Evolutionary conservation across 2,329 filamentous ascomycete species (phyloP).

Genomic region (Macroventuria anomochaeta): DNA sequence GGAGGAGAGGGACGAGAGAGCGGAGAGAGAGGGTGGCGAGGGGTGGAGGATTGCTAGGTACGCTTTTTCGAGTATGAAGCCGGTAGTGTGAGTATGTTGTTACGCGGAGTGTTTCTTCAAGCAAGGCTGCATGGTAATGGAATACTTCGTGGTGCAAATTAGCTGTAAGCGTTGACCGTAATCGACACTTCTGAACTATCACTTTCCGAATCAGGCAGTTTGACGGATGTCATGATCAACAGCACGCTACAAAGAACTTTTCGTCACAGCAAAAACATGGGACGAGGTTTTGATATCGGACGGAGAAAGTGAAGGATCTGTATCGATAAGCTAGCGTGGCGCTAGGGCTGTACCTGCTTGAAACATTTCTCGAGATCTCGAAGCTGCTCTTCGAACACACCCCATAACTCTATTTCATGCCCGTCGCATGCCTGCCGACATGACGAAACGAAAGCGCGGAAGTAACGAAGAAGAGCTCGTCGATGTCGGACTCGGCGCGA

Average conservation of each 20-base stretch:
- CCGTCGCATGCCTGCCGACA: constrained; percentile 24
- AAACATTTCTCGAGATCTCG: constrained; percentile 12
- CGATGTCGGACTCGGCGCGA: constrained; percentile 39
- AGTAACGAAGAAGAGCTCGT: constrained; percentile 24
- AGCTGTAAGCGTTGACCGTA: background rate
- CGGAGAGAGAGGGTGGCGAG: no score
- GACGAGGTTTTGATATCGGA: background rate
- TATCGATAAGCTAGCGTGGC: constrained; percentile 12
- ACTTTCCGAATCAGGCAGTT: background rate
- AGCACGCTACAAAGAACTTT: background rate
- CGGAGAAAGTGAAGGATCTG: background rate
- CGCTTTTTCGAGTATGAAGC: constrained; percentile 18
- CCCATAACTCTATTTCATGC: background rate
- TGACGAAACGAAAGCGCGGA: constrained; percentile 43
- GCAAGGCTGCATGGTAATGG: no score
- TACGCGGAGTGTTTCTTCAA: no score
- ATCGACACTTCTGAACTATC: background rate
- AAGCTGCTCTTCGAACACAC: background rate
- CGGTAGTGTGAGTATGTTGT: background rate
- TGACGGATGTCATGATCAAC: background rate
- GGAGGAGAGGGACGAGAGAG: background rate
- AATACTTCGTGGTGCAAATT: no score
- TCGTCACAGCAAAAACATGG: background rate
- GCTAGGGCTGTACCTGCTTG: background rate
- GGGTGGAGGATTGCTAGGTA: constrained; percentile 18